A percentile compares a stretch with the other conserved stretches of the same genome.
phyloP scores from a whole-genome alignment of 306 rosid species.

The Cucurbita moschata region DNA sequence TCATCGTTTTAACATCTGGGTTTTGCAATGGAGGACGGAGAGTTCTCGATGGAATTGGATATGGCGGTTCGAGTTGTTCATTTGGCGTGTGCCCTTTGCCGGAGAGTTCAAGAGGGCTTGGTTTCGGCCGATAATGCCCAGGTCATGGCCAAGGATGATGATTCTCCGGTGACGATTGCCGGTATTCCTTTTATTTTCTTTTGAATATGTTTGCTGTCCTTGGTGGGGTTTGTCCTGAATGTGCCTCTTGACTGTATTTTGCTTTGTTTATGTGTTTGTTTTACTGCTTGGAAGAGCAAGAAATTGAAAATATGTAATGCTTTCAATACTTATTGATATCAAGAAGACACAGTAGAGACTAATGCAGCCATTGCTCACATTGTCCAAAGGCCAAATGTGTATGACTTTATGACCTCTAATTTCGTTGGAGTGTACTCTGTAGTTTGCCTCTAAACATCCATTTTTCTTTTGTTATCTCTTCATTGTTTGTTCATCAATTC shows the following conservation, averaged over 20 bases:
- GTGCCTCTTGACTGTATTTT: background rate
- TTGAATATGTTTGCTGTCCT: background rate
- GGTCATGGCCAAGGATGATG: slow-evolving; percentile 71
- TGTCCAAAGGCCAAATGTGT: background rate
- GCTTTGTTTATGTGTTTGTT: background rate
- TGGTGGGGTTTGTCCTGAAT: background rate
- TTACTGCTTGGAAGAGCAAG: background rate
- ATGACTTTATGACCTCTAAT: background rate
- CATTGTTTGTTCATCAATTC: background rate
- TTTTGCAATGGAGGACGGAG: slow-evolving; percentile 39
- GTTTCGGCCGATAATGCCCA: slow-evolving; percentile 19
- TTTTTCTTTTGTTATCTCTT: background rate
- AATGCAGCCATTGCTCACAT: background rate
- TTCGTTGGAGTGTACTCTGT: background rate
- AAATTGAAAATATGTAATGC: background rate
- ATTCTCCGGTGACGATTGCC: slow-evolving; percentile 85
- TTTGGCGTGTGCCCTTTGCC: slow-evolving; percentile 65
- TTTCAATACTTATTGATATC: background rate
- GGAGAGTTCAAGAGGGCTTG: slow-evolving; percentile 56
- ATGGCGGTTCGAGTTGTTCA: slow-evolving; percentile 82
- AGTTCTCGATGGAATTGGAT: slow-evolving; percentile 49
- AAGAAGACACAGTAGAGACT: background rate
- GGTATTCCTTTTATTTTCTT: slow-evolving; percentile 23
- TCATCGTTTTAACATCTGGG: slow-evolving; percentile 14
- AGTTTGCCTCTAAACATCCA: background rate